Evolutionary conservation across 2,329 filamentous ascomycete species (phyloP).

Genomic region (Trichoderma sp.): DNA sequence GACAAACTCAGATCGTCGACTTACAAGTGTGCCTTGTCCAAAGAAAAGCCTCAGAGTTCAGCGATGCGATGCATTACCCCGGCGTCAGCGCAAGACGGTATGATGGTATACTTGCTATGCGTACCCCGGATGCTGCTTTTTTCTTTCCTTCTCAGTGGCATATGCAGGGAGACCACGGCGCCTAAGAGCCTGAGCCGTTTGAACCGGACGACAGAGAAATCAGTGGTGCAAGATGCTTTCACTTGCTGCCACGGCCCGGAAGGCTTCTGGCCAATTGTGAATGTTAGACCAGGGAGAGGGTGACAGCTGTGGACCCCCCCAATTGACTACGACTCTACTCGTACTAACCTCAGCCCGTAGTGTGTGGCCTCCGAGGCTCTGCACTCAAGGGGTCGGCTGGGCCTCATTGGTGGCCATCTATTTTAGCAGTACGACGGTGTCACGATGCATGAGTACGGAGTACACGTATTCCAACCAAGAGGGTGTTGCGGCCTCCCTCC

Average conservation of each 20-base stretch:
- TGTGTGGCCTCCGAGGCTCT: conserved; percentile 15
- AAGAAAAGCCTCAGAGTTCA: neutral
- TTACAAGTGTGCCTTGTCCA: neutral
- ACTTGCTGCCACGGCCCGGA: neutral
- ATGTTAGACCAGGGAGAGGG: neutral
- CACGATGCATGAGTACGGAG: neutral
- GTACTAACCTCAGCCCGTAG: conserved; percentile 9
- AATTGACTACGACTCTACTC: neutral
- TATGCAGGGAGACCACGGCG: neutral
- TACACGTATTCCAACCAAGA: neutral
- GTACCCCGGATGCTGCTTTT: neutral
- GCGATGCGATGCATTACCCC: neutral
- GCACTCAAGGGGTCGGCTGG: conserved; percentile 1
- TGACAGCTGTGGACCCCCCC: conserved; percentile 13
- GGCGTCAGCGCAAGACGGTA: neutral
- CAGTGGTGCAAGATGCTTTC: conserved; percentile 5
- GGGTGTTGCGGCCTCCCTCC: neutral
- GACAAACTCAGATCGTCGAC: neutral
- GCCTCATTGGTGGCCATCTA: conserved; percentile 17
- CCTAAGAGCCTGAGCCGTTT: neutral
- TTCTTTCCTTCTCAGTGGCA: neutral
- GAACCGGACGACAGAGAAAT: neutral
- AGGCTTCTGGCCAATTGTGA: conserved; percentile 15
- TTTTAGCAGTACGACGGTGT: conserved; percentile 1
- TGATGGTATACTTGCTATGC: no score